Percentiles rank a stretch among this genome's conserved stretches.
phyloP scores from a whole-genome alignment of 176 grass and related monocot species.

The Neostapfia colusana region DNA sequence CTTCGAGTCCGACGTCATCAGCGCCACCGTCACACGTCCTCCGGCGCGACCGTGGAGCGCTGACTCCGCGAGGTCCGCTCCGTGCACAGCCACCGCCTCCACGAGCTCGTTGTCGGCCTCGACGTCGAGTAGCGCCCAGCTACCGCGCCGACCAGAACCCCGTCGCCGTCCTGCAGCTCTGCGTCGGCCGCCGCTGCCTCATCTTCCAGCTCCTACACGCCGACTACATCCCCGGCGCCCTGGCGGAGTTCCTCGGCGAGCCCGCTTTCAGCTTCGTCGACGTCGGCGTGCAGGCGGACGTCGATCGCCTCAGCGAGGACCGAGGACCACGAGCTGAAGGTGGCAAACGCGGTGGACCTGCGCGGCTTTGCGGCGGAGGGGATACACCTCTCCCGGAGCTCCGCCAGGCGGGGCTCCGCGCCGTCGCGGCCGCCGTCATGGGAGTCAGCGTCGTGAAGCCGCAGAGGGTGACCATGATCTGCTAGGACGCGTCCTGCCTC shows the following conservation, averaged over 20 bases:
- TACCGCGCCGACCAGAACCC: slow-evolving; percentile 30
- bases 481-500: slow-evolving; percentile 51
- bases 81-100: slow-evolving; percentile 9
- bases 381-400: slow-evolving; percentile 40
- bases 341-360: slow-evolving; percentile 43
- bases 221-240: slow-evolving; percentile 41
- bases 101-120: slow-evolving; percentile 47
- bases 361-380: slow-evolving; percentile 24
- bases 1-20: slow-evolving; percentile 19
- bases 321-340: slow-evolving; percentile 23
- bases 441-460: slow-evolving; percentile 40
- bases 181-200: slow-evolving; percentile 61
- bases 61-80: slow-evolving; percentile 47
- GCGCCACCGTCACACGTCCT: slow-evolving; percentile 46
- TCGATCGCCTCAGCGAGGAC: slow-evolving; percentile 35
- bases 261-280: slow-evolving; percentile 42
- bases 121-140: slow-evolving; percentile 68
- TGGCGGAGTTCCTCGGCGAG: slow-evolving; percentile 47
- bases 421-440: slow-evolving; percentile 40
- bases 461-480: slow-evolving; percentile 44
- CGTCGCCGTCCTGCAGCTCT: slow-evolving; percentile 60
- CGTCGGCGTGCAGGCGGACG: slow-evolving; percentile 44
- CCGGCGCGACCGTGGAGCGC: slow-evolving; percentile 24
- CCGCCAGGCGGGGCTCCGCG: slow-evolving; percentile 39
- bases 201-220: slow-evolving; percentile 70